phyloP scores from a whole-genome alignment of 177 flowering plant genomes.

The Vitis hybrid region DNA sequence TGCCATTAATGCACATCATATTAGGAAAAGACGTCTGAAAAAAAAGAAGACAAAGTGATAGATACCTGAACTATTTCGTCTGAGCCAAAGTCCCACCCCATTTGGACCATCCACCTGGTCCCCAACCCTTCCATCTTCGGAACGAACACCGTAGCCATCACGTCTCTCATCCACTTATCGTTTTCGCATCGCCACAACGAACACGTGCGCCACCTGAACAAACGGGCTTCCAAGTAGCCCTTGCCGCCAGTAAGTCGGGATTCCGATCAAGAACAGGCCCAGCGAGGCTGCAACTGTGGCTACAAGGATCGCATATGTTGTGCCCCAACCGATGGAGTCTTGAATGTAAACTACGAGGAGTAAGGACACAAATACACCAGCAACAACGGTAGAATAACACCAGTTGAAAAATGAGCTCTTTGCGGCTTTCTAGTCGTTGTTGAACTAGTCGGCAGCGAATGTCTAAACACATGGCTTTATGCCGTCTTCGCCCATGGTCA shows the following conservation, averaged over 20 bases:
- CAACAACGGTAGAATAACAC: slow-evolving; percentile 58
- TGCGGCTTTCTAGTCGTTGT: slow-evolving; percentile 34
- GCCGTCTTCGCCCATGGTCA: slow-evolving; percentile 60
- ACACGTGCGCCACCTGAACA: slow-evolving; percentile 44
- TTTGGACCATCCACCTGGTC: background rate
- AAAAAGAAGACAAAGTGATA: background rate
- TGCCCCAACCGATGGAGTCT: slow-evolving; percentile 32
- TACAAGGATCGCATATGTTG: slow-evolving; percentile 33
- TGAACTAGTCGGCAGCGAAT: slow-evolving; percentile 75
- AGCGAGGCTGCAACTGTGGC: slow-evolving; percentile 33
- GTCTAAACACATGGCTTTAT: slow-evolving; percentile 75
- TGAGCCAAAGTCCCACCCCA: slow-evolving; percentile 17
- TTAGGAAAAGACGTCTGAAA: background rate
- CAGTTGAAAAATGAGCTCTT: slow-evolving; percentile 77
- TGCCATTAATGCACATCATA: slow-evolving; percentile 7
- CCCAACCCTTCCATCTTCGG: slow-evolving; percentile 9
- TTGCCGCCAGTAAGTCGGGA: slow-evolving; percentile 26
- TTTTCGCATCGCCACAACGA: slow-evolving; percentile 48
- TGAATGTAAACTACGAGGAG: slow-evolving; percentile 44
- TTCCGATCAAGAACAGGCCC: slow-evolving; percentile 39
- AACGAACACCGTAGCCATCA: slow-evolving; percentile 1
- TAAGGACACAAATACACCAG: slow-evolving; percentile 32
- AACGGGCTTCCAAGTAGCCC: slow-evolving; percentile 52
- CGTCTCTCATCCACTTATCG: slow-evolving; percentile 27
- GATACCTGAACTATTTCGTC: slow-evolving; percentile 44